Conservation (phyloP, 805 yeast species). For the Jamesozyma piceae region DNA sequence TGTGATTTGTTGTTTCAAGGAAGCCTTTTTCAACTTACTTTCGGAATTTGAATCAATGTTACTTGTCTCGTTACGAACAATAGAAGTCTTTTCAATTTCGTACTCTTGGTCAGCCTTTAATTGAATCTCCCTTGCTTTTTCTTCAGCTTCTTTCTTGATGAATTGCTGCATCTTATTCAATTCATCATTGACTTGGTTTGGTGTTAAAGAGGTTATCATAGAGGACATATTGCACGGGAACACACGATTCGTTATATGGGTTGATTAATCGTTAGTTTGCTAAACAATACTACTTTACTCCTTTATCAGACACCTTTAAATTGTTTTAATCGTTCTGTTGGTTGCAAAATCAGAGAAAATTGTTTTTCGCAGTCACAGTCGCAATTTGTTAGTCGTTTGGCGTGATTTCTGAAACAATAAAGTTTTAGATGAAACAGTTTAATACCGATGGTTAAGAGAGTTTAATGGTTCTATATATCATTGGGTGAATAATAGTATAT, state of each 20-base stretch:
- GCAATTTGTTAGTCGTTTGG: not conserved
- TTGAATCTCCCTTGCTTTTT: constrained; percentile 91
- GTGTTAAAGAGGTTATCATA: constrained; percentile 29
- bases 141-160: constrained; percentile 98
- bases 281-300: too few species aligned
- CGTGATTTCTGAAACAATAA: not conserved
- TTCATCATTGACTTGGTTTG: constrained; percentile 77
- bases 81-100: constrained; percentile 91
- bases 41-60: constrained; percentile 76
- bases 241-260: too few species aligned
- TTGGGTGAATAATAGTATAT: too few species aligned
- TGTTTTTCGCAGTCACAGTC: not conserved
- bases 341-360: not conserved
- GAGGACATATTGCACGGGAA: constrained; percentile 26
- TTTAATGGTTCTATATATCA: too few species aligned
- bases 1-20: constrained; percentile 88
- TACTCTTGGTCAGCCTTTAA: constrained; percentile 97
- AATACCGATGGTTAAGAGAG: too few species aligned
- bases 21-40: constrained; percentile 79
- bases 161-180: constrained; percentile 96
- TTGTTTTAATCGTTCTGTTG: not conserved
- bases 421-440: too few species aligned
- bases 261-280: too few species aligned
- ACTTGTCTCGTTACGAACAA: constrained; percentile 86
- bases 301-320: too few species aligned